phyloP scores from a whole-genome alignment of 116 monocot species.

The Iris pallida region DNA sequence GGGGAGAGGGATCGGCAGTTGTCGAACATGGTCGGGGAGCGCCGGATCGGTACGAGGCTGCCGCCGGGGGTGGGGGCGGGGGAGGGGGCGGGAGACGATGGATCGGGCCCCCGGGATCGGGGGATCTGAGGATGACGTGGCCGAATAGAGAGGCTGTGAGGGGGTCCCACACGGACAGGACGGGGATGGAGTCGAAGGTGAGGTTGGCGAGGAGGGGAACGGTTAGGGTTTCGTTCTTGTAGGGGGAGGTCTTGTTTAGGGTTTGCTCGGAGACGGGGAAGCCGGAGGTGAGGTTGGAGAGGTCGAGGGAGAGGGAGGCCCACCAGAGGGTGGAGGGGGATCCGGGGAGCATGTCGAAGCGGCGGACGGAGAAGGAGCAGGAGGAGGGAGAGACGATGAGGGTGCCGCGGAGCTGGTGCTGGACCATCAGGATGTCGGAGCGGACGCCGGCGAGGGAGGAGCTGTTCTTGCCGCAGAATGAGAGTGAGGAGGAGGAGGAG shows the following conservation, averaged over 20 bases:
- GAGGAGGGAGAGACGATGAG: constrained; percentile 34
- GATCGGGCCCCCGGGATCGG: neutral
- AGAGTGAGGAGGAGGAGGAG: constrained; percentile 14
- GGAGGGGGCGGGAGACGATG: constrained; percentile 20
- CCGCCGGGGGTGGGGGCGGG: constrained; percentile 23
- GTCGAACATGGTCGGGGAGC: constrained; percentile 64
- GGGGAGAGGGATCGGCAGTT: constrained; percentile 63
- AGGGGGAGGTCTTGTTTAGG: constrained; percentile 49
- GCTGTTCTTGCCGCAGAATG: constrained; percentile 17
- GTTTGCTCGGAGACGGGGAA: constrained; percentile 33
- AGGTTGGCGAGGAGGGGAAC: constrained; percentile 29
- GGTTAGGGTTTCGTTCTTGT: constrained; percentile 44
- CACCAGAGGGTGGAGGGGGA: constrained; percentile 49
- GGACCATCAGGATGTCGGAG: constrained; percentile 56
- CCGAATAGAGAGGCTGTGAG: constrained; percentile 73
- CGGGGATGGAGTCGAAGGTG: constrained; percentile 45
- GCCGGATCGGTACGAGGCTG: neutral
- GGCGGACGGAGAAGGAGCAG: constrained; percentile 63
- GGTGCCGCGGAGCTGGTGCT: constrained; percentile 78
- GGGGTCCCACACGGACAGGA: constrained; percentile 70
- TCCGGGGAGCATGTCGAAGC: constrained; percentile 76
- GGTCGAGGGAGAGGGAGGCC: constrained; percentile 42
- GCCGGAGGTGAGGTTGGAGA: constrained; percentile 56
- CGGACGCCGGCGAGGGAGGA: constrained; percentile 20
- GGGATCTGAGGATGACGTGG: constrained; percentile 43